Evolutionary conservation across 805 yeast genomes (phyloP), one percentile per base, ranked within the genome.

Genomic region (Lipomyces lipofer): DNA sequence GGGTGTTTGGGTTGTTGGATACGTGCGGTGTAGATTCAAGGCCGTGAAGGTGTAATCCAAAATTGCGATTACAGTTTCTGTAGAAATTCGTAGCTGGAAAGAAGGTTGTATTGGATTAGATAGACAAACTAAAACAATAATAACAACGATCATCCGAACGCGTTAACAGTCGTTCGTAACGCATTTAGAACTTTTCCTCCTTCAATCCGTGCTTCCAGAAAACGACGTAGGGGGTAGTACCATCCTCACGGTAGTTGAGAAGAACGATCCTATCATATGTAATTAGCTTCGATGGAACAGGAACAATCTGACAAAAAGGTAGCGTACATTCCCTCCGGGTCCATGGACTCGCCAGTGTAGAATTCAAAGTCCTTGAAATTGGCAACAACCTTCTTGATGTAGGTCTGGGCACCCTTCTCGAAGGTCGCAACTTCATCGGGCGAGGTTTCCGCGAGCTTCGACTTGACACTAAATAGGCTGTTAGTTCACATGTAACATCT

Each of bases 281-380:
- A 9, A 13, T 13, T 19, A 15, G 6, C 42, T 10, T 4, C n/a
- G 6, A 6, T 13, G 10, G 25, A 36, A 4, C 17, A 15, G 25
- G 6, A n/a, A n/a, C n/a, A n/a, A n/a, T n/a, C n/a, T n/a, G n/a
- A 9, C 42, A 6, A 15, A 13, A 36, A 5, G 21, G 5, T 4
- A 36, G 33, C 59, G 6, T 51, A 55, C 99, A 94, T 94, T 68
- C 86, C 99, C 78, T 94, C 99, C 76, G 99, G 99, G 84, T 94
- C 97, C 99, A 94, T 94, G 73, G 96, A 87, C 82, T 92, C 98
- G 82, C 99, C 98, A 67, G 97, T 92, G 91, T 78, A 94, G 84
- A 94, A 94, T 74, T 94, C 99, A 95, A 95, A 94, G 84, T 94
- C 99, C 74, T 86, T 86, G 94, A 94, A 94, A 77, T 91, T 86